Percentiles rank a stretch among this genome's conserved stretches.
These are phyloP conservation scores for Metrosideros polymorpha DNA, from an alignment of 441 rosid species.

Conservation along the genomic window DNA sequence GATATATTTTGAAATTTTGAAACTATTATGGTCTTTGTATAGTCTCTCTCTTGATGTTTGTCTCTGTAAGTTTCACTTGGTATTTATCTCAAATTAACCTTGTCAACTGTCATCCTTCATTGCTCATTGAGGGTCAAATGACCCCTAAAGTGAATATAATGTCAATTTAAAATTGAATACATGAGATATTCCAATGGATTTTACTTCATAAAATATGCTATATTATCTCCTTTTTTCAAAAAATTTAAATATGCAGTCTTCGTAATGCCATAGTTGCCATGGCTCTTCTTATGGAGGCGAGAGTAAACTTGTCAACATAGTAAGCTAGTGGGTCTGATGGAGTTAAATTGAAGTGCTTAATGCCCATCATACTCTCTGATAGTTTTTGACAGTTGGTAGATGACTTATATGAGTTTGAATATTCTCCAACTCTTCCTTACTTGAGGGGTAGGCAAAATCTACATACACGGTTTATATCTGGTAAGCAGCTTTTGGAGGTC, in stretches of 20 bases:
- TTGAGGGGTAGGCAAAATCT: neutral
- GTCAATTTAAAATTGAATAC: neutral
- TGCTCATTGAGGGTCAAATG: neutral
- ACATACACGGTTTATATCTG: neutral
- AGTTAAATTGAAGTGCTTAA: neutral
- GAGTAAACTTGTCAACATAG: neutral
- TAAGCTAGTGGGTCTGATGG: neutral
- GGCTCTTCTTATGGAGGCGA: neutral
- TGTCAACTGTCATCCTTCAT: neutral
- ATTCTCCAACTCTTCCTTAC: neutral
- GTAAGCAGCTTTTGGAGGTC: neutral
- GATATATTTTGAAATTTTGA: neutral
- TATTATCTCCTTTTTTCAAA: neutral
- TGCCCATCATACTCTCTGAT: neutral
- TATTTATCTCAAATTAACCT: neutral
- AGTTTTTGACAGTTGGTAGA: neutral
- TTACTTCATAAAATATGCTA: neutral
- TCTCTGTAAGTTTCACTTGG: neutral
- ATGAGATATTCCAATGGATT: neutral
- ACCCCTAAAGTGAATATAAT: neutral
- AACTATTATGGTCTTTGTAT: neutral
- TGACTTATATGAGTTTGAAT: neutral
- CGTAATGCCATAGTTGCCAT: neutral
- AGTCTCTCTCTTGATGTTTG: neutral
- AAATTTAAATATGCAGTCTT: neutral